A percentile compares a stretch with the other conserved stretches of the same genome.
Evolutionary conservation across 257 asterid genomes (phyloP).

Genomic region (Solanum habrochaites): DNA sequence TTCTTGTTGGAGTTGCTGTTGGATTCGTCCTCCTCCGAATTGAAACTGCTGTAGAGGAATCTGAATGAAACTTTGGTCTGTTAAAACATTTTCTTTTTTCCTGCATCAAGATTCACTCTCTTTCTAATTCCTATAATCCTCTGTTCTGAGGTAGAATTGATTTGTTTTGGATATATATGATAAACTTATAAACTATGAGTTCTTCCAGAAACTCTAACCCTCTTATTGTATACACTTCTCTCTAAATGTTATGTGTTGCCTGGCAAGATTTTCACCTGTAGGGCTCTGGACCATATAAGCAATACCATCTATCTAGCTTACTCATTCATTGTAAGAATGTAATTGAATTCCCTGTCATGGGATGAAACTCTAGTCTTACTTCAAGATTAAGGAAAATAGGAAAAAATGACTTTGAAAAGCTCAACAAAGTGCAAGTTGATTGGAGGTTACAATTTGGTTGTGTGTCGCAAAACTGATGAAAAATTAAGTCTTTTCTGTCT

Average conservation of each 20-base stretch:
- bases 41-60: slow-evolving; percentile 61
- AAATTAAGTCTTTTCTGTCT: not conserved
- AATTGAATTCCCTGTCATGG: not conserved
- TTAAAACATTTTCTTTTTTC: slow-evolving; percentile 4
- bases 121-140: slow-evolving; percentile 8
- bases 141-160: slow-evolving; percentile 19
- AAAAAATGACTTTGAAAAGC: not conserved
- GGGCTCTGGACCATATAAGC: not conserved
- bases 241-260: not conserved
- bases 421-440: not conserved
- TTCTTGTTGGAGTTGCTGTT: slow-evolving; percentile 76
- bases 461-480: not conserved
- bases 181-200: not conserved
- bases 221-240: not conserved
- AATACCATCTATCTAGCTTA: not conserved
- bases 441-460: not conserved
- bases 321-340: not conserved
- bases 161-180: slow-evolving; percentile 19
- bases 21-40: slow-evolving; percentile 84
- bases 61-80: slow-evolving; percentile 29
- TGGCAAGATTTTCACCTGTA: not conserved
- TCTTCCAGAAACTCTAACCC: not conserved
- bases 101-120: slow-evolving; percentile 7
- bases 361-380: not conserved
- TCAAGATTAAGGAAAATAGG: not conserved